These are phyloP conservation scores for Vaccinium darrowii DNA, from an alignment of 148 eudicot genomes.

Conservation along the genomic window DNA sequence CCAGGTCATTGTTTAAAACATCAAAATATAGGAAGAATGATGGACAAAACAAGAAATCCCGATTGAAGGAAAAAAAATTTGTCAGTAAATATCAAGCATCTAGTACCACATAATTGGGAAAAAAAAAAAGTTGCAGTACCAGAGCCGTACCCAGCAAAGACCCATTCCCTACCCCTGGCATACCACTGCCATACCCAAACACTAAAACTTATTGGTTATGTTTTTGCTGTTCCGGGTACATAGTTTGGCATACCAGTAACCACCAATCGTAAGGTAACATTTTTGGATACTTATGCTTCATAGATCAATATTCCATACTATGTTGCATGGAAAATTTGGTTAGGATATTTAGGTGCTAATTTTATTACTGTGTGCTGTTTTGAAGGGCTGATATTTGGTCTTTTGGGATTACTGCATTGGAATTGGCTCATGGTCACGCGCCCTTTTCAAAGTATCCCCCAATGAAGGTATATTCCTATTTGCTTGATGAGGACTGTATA, in stretches of 20 bases:
- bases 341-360: neutral
- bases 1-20: neutral
- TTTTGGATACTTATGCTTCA: neutral
- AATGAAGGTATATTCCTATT: constrained; percentile 64
- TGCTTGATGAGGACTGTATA: constrained; percentile 1
- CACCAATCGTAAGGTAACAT: neutral
- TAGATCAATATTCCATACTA: neutral
- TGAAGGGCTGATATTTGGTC: constrained; percentile 99
- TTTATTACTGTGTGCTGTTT: neutral
- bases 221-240: neutral
- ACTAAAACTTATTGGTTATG: neutral
- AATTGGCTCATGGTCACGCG: constrained; percentile 99
- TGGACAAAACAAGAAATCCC: neutral
- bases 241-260: neutral
- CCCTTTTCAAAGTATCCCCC: constrained; percentile 99
- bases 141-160: neutral
- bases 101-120: neutral
- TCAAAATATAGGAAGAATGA: neutral
- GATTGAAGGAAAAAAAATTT: neutral
- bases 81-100: neutral
- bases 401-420: constrained; percentile 97
- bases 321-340: neutral
- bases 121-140: neutral
- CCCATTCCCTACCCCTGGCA: neutral
- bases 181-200: neutral